These are phyloP conservation scores for Emmonsia crescens DNA, from an alignment of 2,329 filamentous ascomycete genomes.

Conservation along the genomic window DNA sequence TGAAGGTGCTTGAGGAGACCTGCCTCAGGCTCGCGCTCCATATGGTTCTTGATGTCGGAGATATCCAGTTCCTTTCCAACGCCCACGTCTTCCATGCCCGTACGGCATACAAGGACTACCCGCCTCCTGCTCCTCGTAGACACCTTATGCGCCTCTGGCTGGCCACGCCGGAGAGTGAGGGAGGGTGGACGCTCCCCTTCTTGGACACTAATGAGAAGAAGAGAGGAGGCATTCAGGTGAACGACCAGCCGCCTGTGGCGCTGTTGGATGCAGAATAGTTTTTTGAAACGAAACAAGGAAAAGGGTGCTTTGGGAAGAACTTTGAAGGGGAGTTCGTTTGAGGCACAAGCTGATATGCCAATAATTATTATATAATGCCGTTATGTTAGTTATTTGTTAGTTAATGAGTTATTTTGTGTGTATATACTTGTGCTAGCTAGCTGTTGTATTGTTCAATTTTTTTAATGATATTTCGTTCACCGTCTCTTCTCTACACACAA, in stretches of 20 bases:
- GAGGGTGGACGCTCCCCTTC: conserved; percentile 77
- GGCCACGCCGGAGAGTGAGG: conserved; percentile 67
- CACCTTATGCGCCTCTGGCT: conserved; percentile 81
- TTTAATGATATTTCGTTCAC: background rate
- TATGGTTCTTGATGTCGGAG: conserved; percentile 77
- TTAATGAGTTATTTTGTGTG: background rate
- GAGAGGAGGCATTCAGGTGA: conserved; percentile 77
- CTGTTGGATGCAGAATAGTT: conserved; percentile 65
- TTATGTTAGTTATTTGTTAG: background rate
- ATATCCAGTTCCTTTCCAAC: conserved; percentile 80
- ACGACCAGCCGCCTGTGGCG: conserved; percentile 64
- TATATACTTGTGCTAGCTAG: background rate
- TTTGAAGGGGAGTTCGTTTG: background rate
- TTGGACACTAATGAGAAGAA: conserved; percentile 74
- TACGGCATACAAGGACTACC: conserved; percentile 65
- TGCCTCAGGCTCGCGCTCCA: conserved; percentile 64
- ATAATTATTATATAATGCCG: background rate
- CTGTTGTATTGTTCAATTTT: background rate
- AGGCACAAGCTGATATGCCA: background rate
- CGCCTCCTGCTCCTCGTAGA: conserved; percentile 56
- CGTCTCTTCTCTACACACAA: background rate
- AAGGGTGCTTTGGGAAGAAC: background rate
- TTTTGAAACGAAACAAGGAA: background rate
- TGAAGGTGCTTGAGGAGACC: conserved; percentile 61
- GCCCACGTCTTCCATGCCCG: conserved; percentile 69